Conservation (phyloP, 352 stramenopile genomes). For the Phytophthora foliorum region DNA sequence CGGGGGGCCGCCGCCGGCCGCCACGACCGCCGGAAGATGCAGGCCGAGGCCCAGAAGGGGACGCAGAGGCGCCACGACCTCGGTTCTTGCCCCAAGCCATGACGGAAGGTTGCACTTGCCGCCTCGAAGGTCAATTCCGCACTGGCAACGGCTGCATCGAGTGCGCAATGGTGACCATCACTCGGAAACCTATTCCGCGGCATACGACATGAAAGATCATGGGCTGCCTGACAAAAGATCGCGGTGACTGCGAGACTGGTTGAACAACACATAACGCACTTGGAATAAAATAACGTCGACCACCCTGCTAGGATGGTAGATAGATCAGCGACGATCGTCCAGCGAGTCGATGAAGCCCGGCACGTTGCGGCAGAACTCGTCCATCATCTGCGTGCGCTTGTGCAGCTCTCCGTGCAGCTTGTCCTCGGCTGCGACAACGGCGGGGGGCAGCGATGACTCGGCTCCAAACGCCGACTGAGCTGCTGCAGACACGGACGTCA, state of each 20-base stretch:
- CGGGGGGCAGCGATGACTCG: constrained; percentile 35
- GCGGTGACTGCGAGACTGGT: constrained; percentile 14
- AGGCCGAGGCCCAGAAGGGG: background rate
- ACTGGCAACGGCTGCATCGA: constrained; percentile 2
- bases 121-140: constrained; percentile 10
- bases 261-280: constrained; percentile 12
- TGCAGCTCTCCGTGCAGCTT: constrained; percentile 45
- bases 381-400: constrained; percentile 34
- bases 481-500: background rate
- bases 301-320: constrained; percentile 1
- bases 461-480: background rate
- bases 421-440: constrained; percentile 31
- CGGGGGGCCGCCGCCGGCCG: constrained; percentile 14
- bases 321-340: constrained; percentile 36
- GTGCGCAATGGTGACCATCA: constrained; percentile 26
- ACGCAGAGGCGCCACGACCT: background rate
- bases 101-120: background rate
- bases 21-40: constrained; percentile 14
- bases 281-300: constrained; percentile 38
- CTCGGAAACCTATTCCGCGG: constrained; percentile 14
- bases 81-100: constrained; percentile 38
- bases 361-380: constrained; percentile 42
- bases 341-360: constrained; percentile 39
- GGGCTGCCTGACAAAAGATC: constrained; percentile 14
- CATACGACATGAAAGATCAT: constrained; percentile 18